Evolutionary conservation across 2,329 filamentous ascomycete genomes (phyloP), one percentile per base, ranked within the genome.

Genomic region (Alternaria conjuncta): DNA sequence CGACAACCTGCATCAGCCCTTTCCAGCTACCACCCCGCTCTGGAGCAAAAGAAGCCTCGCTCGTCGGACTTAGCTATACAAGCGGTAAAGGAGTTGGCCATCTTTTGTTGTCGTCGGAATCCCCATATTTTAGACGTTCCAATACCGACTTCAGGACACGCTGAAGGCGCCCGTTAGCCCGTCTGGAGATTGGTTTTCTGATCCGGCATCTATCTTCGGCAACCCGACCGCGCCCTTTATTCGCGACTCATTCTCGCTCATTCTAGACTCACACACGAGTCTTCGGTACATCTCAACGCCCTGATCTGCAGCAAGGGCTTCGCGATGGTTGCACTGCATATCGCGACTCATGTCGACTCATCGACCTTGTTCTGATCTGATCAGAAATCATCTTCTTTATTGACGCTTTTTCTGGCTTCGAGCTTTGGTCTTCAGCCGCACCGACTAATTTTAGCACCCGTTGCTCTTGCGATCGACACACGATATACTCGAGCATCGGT

Each of bases 211-310:
- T 15, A 5, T 23, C 21, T 13, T 30, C 45, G 61, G 56, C 46
- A 45, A 23, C 11, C 56, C 50, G 30, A 46, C 20, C 9, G 13
- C 26, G 44, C 45, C 43, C 43, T 53, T 45, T 41, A 18, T 26
- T 41, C 15, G 49, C 53, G 58, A 61, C 61, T 64, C 61, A 64
- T 61, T 6, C 21, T 28, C 26, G 43, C 57, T 57, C 61, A 64
- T 54, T 25, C 56, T 28, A 36, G 57, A 58, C 50, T 46, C 41
- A 20, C 25, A 8, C 55, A 57, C 32, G 55, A 57, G 20, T 57
- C 55, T 47, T 49, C 20, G 12, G 21, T 36, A 26, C 49, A 51
- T 23, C 28, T 51, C 36, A 46, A 54, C 21, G n/a, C 28, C 11
- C 46, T 20, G 41, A 18, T 59, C 55, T 41, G 55, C 26, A 20